Evolutionary conservation across 2,329 filamentous ascomycete species (phyloP), one percentile per base, ranked within the genome.

Genomic region (Drechslerella coelobrocha): DNA sequence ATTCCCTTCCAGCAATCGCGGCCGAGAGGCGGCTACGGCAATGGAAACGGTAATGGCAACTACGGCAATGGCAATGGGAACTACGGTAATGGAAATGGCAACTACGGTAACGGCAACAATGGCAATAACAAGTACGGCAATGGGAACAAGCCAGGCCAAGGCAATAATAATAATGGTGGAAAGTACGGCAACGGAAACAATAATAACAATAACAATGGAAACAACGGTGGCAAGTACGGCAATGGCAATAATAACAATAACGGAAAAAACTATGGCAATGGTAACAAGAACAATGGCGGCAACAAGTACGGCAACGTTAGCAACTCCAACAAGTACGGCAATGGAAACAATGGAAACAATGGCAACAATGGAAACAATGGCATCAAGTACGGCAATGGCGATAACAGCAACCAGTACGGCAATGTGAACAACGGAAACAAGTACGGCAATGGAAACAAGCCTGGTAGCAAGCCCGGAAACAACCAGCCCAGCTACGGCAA

Each of bases 1-100:
- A 17, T 65, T 27, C 62, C 62, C 2, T 55, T 68, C 62, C 48
- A 61, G 14, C 55, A 55, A 1, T 39, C 34, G 4, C 34, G n/a
- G n/a, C n/a, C n/a, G n/a, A n/a, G n/a, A n/a, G n/a, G n/a, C n/a
- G n/a, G n/a, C n/a, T n/a, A n/a, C n/a, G n/a, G n/a, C n/a, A n/a
- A n/a, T n/a, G n/a, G n/a, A n/a, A n/a, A n/a, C n/a, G 34, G 34
- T 4, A 10, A n/a, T 14, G 34, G 34, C 34, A n/a, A n/a, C 5
- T 39, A 39, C 34, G 34, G 34, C 4, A 39, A 39, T 14, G 34
- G 29, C 29, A 34, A n/a, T n/a, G n/a, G n/a, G n/a, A n/a, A n/a
- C n/a, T n/a, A n/a, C n/a, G n/a, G n/a, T n/a, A n/a, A 34, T 34
- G 29, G 29, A 34, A 34, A 34, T 12, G 29, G 34, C 12, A n/a